Base-by-base conservation (phyloP, 352 stramenopile species). In the Poterioochromonas sp. region DNA sequence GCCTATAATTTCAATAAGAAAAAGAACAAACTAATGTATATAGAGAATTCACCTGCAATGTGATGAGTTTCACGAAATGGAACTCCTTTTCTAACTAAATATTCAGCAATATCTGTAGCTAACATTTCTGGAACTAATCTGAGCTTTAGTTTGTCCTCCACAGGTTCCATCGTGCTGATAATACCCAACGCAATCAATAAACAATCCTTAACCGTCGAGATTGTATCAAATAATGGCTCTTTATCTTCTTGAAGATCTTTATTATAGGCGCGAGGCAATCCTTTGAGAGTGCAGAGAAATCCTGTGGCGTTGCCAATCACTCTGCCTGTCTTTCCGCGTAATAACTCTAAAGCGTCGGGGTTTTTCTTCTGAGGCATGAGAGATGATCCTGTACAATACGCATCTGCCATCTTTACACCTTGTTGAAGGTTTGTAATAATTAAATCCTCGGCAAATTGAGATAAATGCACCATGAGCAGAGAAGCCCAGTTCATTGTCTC, bases 301-400 rank as follows among this genome's bases (percentile, higher is more conserved):
- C 93, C 93, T 76, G 93, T 95, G 43, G 96, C 87, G 68, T 93
- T 90, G 53, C 95, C 95, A 32, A 97, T 88, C 70, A 97, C 92
- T 40, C 94, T 90, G 70, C 94, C 95, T 26, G 89, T 93, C 87
- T 99, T 99, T 79, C 95, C 95, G 63, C 95, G 89, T 22, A 99
- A 85, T 74, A 99, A 87, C 86, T 99, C 95, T 34, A 98, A 87
- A 12, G 95, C 95, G 85, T 99, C 95, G 0, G 95, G 95, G 85
- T 99, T 99, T 86, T 98, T 98, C 92, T 99, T 99, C 86, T 99
- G 95, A n/a, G 95, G 95, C 95, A 99, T 99, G 64, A 99, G 87
- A 29, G 89, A 97, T 82, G 90, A 97, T 78, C 95, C 95, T 0
- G 95, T 99, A 73, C 92, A 95, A 87, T 99, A 99, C 8, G 94